Evolutionary conservation across 2,329 filamentous ascomycete species (phyloP).

Genomic region (Diaporthe longicolla): DNA sequence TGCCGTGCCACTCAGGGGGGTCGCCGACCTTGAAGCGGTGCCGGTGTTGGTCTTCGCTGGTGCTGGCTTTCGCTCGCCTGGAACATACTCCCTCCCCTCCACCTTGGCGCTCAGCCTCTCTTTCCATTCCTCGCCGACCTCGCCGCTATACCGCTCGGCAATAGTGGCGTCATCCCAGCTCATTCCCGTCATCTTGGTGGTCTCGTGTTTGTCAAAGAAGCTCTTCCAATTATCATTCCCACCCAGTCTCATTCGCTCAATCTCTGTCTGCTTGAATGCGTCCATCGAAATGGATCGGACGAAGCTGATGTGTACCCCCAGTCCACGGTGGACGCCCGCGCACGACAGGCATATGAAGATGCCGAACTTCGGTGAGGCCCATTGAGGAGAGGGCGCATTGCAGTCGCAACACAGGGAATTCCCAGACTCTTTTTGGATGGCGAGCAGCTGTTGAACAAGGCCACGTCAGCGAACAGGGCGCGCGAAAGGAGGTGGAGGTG

Average conservation of each 20-base stretch:
- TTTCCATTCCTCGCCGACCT: slow-evolving; percentile 95
- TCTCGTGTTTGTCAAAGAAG: slow-evolving; percentile 84
- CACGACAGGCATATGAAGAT: slow-evolving; percentile 99
- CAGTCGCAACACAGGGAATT: slow-evolving; percentile 97
- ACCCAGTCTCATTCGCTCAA: slow-evolving; percentile 92
- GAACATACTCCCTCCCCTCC: slow-evolving; percentile 88
- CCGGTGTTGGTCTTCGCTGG: slow-evolving; percentile 42
- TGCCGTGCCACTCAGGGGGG: slow-evolving; percentile 55
- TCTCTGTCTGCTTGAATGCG: slow-evolving; percentile 93
- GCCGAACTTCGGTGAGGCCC: slow-evolving; percentile 97
- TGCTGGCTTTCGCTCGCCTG: slow-evolving; percentile 71
- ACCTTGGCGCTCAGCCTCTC: slow-evolving; percentile 89
- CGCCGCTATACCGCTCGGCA: slow-evolving; percentile 89
- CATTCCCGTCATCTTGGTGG: slow-evolving; percentile 76
- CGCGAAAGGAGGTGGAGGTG: slow-evolving; percentile 6
- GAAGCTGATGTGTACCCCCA: slow-evolving; percentile 98
- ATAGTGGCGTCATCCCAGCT: slow-evolving; percentile 91
- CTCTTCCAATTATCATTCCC: slow-evolving; percentile 90
- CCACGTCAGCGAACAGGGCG: slow-evolving; percentile 30
- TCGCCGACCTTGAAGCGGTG: slow-evolving; percentile 39
- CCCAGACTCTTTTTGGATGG: slow-evolving; percentile 89
- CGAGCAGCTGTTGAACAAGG: slow-evolving; percentile 75
- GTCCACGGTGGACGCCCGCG: slow-evolving; percentile 92
- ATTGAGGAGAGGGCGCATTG: slow-evolving; percentile 95
- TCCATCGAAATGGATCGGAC: slow-evolving; percentile 99